These are phyloP conservation scores for Phascolomyces articulosus DNA, from an alignment of 371 early-diverging fungal species.

Conservation along the genomic window DNA sequence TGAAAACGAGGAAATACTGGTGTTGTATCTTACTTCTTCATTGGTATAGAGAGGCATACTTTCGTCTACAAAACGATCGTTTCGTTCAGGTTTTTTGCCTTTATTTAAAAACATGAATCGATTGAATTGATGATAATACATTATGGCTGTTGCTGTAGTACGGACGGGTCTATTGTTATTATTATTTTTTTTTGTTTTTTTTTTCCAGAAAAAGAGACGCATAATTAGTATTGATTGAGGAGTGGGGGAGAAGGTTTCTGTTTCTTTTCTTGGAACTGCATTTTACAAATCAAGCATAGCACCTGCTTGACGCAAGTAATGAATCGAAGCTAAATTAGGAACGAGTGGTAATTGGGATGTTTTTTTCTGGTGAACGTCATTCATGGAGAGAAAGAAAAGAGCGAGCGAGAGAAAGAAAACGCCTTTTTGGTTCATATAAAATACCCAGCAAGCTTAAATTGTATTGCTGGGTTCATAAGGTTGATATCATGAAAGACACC, in stretches of 20 bases:
- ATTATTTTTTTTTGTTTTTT: too few species aligned
- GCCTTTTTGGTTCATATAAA: too few species aligned
- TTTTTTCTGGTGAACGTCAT: slow-evolving; percentile 1
- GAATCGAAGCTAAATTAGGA: slow-evolving; percentile 24
- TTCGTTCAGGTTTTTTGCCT: slow-evolving; percentile 13
- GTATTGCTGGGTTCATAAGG: too few species aligned
- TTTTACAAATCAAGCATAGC: slow-evolving; percentile 37
- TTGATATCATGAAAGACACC: too few species aligned
- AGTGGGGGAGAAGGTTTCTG: too few species aligned
- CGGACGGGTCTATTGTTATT: slow-evolving; percentile 38
- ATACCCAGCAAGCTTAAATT: too few species aligned
- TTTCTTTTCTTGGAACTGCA: not conserved
- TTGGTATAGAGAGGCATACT: slow-evolving; percentile 24
- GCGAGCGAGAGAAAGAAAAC: not conserved
- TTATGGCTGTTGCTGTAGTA: slow-evolving; percentile 49
- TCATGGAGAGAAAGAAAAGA: not conserved
- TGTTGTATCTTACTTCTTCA: slow-evolving; percentile 33
- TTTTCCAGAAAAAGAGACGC: not conserved
- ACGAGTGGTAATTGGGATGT: slow-evolving; percentile 12
- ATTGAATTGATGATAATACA: slow-evolving; percentile 50
- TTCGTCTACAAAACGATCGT: slow-evolving; percentile 26
- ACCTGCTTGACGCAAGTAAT: slow-evolving; percentile 32
- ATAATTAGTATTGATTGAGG: not conserved
- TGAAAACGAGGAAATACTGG: not conserved
- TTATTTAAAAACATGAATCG: slow-evolving; percentile 30